phyloP scores from a whole-genome alignment of 2,329 filamentous ascomycete species.

The Thyridium curvatum region DNA sequence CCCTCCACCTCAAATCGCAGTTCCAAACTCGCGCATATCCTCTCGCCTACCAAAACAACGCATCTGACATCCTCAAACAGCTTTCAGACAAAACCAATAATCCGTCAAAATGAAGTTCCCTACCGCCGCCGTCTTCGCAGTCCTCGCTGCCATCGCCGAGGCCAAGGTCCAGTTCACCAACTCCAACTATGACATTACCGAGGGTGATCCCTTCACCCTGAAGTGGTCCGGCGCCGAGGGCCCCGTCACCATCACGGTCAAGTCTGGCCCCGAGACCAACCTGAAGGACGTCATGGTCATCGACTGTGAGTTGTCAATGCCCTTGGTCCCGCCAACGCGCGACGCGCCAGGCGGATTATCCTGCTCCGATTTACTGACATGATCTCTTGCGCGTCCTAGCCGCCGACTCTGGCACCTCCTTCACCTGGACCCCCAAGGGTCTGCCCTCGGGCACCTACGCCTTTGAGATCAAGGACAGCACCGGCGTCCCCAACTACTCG shows the following conservation, averaged over 20 bases:
- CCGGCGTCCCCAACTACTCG: conserved; percentile 35
- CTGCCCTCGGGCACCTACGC: conserved; percentile 35
- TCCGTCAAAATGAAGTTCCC: conserved; percentile 33
- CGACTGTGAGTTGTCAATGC: conserved; percentile 25
- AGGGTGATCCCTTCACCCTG: conserved; percentile 34
- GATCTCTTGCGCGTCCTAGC: conserved; percentile 15
- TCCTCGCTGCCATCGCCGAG: conserved; percentile 23
- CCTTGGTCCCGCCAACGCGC: neutral
- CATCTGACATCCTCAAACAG: neutral
- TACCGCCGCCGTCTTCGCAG: conserved; percentile 23
- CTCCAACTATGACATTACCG: conserved; percentile 18
- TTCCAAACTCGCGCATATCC: neutral
- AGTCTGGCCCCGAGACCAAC: conserved; percentile 26
- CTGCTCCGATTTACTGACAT: neutral
- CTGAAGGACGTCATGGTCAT: conserved; percentile 27
- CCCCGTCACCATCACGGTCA: conserved; percentile 34
- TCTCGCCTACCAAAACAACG: conserved; percentile 3
- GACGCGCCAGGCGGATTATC: no score
- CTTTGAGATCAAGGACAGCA: conserved; percentile 35
- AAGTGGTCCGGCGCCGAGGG: conserved; percentile 33
- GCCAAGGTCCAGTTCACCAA: conserved; percentile 23
- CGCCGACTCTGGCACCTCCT: conserved; percentile 23
- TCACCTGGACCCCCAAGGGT: conserved; percentile 27
- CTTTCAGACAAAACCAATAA: conserved; percentile 6
- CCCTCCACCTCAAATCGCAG: no score